A percentile compares a stretch with the other conserved stretches of the same genome.
These are phyloP conservation scores for Amanita muscaria DNA, from an alignment of 768 basidiomycete genomes.

Conservation along the genomic window DNA sequence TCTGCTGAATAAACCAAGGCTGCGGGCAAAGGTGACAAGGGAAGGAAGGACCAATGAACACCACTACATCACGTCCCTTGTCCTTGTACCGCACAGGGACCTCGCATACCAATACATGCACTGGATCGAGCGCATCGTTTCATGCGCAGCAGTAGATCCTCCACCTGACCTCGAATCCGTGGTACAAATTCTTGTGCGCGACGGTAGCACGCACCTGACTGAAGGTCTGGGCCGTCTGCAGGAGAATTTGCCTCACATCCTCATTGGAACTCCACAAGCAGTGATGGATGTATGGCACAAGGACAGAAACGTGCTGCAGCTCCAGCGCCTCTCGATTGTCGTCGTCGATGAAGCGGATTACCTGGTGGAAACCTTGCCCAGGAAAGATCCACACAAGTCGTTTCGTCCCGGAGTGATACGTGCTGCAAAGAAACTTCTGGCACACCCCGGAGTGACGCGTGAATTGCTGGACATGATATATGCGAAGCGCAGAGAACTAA, in stretches of 20 bases:
- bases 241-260: constrained; percentile 48
- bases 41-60: constrained; percentile 15
- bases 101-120: constrained; percentile 57
- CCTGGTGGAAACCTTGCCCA: constrained; percentile 47
- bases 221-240: constrained; percentile 30
- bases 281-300: constrained; percentile 44
- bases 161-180: constrained; percentile 32
- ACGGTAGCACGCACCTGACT: constrained; percentile 31
- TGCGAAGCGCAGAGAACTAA: constrained; percentile 22
- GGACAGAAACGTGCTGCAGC: constrained; percentile 34
- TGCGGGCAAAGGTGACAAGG: constrained; percentile 16
- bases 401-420: constrained; percentile 27
- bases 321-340: constrained; percentile 43
- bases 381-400: constrained; percentile 29
- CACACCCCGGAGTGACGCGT: constrained; percentile 52
- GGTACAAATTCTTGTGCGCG: constrained; percentile 56
- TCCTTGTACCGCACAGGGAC: constrained; percentile 68
- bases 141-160: constrained; percentile 19
- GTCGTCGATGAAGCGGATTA: constrained; percentile 76
- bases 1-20: constrained; percentile 47
- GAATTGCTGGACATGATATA: constrained; percentile 54
- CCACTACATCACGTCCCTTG: constrained; percentile 40
- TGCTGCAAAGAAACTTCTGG: constrained; percentile 31
- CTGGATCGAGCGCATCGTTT: constrained; percentile 52
- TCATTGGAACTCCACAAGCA: constrained; percentile 67